Percentiles rank a stretch among this genome's conserved stretches.
Conservation (phyloP, 495 filamentous ascomycete species). For the Collariella sp. region DNA sequence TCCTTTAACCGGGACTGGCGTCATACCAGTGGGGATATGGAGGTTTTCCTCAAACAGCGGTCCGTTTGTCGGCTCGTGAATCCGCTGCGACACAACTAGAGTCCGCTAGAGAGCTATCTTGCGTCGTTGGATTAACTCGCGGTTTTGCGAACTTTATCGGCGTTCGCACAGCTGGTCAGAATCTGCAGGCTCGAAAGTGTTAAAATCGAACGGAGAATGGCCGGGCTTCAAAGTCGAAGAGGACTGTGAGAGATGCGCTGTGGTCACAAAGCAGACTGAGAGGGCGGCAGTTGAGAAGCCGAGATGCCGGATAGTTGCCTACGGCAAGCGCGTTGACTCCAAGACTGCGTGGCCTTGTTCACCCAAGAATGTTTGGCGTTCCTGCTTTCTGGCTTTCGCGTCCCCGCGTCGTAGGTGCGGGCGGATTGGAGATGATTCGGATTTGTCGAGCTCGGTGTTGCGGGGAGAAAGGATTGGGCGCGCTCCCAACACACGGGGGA, state of each 20-base stretch:
- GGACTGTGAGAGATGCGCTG: neutral
- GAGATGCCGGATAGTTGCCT: neutral
- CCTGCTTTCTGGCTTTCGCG: too few relatives aligned
- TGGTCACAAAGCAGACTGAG: too few relatives aligned
- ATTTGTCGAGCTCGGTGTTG: neutral
- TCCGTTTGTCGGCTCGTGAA: constrained; percentile 5
- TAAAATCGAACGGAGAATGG: constrained; percentile 3
- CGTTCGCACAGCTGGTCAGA: neutral
- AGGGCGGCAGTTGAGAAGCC: too few relatives aligned
- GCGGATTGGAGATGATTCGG: too few relatives aligned
- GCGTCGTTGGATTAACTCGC: neutral
- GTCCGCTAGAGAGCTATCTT: neutral
- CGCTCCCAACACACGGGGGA: neutral
- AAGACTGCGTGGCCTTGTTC: too few relatives aligned
- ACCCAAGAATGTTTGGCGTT: too few relatives aligned
- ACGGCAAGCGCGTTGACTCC: neutral
- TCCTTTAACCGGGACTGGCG: constrained; percentile 22
- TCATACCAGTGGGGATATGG: constrained; percentile 28
- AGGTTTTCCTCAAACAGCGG: constrained; percentile 15
- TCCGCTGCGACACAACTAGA: neutral
- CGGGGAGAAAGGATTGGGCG: neutral
- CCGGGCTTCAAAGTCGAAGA: neutral
- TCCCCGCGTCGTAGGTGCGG: too few relatives aligned
- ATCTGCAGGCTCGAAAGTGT: too few relatives aligned
- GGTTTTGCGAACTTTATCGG: neutral